Base-by-base conservation (phyloP, 2,329 filamentous ascomycete species). In the Fusarium sp. region DNA sequence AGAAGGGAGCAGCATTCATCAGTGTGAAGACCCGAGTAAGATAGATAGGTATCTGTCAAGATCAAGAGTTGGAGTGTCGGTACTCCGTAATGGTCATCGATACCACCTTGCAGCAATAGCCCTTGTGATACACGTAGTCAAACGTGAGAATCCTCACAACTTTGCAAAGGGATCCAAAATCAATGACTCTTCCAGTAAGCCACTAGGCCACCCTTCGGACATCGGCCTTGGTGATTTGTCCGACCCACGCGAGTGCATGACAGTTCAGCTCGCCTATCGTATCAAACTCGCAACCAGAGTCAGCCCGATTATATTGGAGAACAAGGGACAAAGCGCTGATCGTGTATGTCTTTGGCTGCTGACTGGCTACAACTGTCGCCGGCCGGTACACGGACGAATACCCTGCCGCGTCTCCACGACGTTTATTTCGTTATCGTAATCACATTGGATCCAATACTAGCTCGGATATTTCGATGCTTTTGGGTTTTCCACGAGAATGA, bases 211-310 rank as follows among this genome's bases (percentile, higher is more conserved):
- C 33, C 70, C 66, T 56, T 80, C 79, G 79, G 79, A 81, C 79
- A 70, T 80, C 79, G 79, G 79, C 33, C 54, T 78, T 72, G 60
- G 15, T 48, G 20, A 36, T 69, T 74, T 79, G 74, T 76, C 79
- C 79, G 79, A 67, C 45, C 42, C 48, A 54, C 58, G 26, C 26
- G 33, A 51, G 48, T 63, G 57, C 52, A 74, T 74, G 65, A 71
- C 66, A 60, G 26, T 42, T 35, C 36, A 39, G 28, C 65, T 70
- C 66, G 67, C 52, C 66, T 70, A 70, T 66, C 59, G 58, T 41
- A 55, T 47, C 42, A 42, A 42, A 41, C 41, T 22, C 65, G 31
- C 31, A 41, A 36, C 48, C 36, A 26, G 35, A 66, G 44, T 69
- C 66, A 70, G 67, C 67, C 66, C 60, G 42, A 35, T 59, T 59